Percentiles rank a stretch among this genome's conserved stretches.
These are phyloP conservation scores for Gymnopus androsaceus DNA, from an alignment of 1,284 basidiomycete species.

Conservation along the genomic window DNA sequence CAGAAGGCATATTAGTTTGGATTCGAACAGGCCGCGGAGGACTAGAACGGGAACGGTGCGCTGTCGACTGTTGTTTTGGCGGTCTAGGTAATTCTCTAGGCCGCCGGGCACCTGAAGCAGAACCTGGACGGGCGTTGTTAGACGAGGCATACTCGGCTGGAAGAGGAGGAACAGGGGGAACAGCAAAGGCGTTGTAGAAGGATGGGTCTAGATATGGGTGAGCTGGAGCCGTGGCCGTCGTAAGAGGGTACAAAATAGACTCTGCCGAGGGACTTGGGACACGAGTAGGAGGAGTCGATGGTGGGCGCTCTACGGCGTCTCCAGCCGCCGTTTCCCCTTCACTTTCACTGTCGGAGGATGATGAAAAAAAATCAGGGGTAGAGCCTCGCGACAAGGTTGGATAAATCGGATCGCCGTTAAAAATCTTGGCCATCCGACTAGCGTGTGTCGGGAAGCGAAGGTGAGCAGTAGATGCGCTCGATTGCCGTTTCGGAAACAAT, in stretches of 20 bases:
- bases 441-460: constrained; percentile 22
- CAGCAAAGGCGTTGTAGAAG: constrained; percentile 33
- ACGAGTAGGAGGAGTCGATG: constrained; percentile 17
- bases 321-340: constrained; percentile 6
- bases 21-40: constrained; percentile 24
- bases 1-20: constrained; percentile 2
- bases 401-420: constrained; percentile 43
- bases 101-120: constrained; percentile 21
- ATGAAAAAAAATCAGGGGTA: constrained; percentile 31
- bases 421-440: constrained; percentile 40
- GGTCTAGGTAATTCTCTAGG: constrained; percentile 27
- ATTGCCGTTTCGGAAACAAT: constrained; percentile 39
- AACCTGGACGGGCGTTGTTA: constrained; percentile 19
- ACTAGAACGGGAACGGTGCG: constrained; percentile 29
- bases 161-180: constrained; percentile 38
- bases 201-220: constrained; percentile 43
- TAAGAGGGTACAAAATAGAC: constrained; percentile 36
- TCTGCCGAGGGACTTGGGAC: constrained; percentile 41
- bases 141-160: constrained; percentile 32
- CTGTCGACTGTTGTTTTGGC: constrained; percentile 10
- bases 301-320: constrained; percentile 9
- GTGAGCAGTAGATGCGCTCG: constrained; percentile 10
- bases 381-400: constrained; percentile 33
- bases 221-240: constrained; percentile 34
- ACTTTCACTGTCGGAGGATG: constrained; percentile 31